Conservation (phyloP, 225 moss, liverwort and hornwort species). For the Lunularia cruciata region DNA sequence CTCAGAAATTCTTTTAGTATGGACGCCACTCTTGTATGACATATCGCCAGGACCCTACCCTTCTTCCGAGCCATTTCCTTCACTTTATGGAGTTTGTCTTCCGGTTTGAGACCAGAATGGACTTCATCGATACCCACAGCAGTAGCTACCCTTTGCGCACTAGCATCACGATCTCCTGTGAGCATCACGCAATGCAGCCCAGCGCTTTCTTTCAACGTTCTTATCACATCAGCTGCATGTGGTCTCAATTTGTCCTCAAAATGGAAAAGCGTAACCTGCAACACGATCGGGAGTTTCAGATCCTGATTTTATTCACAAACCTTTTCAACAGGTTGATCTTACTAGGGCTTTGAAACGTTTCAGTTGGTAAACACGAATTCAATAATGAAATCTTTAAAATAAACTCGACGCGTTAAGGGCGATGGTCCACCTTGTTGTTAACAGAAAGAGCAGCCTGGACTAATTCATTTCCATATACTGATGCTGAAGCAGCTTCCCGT, state of each 20-base stretch:
- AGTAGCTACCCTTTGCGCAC: constrained; percentile 78
- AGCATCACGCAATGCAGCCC: constrained; percentile 83
- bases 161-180: constrained; percentile 87
- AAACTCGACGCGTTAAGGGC: background rate
- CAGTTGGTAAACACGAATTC: no score
- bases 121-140: constrained; percentile 84
- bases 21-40: background rate
- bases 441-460: constrained; percentile 92
- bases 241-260: constrained; percentile 91
- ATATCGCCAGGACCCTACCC: constrained; percentile 28
- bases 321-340: no score
- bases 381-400: no score
- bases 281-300: background rate
- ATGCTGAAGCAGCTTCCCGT: constrained; percentile 75
- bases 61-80: constrained; percentile 62
- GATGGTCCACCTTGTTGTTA: constrained; percentile 60
- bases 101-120: constrained; percentile 80
- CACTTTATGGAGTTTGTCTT: constrained; percentile 88
- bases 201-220: constrained; percentile 58
- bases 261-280: constrained; percentile 87
- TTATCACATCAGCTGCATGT: constrained; percentile 71
- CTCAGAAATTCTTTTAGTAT: no score
- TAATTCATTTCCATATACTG: constrained; percentile 71
- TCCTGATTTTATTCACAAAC: no score
- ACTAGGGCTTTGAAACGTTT: no score